Percentiles rank a stretch among this genome's conserved stretches.
Conservation (phyloP, 371 early-diverging fungal genomes). For the Apophysomyces sp. region DNA sequence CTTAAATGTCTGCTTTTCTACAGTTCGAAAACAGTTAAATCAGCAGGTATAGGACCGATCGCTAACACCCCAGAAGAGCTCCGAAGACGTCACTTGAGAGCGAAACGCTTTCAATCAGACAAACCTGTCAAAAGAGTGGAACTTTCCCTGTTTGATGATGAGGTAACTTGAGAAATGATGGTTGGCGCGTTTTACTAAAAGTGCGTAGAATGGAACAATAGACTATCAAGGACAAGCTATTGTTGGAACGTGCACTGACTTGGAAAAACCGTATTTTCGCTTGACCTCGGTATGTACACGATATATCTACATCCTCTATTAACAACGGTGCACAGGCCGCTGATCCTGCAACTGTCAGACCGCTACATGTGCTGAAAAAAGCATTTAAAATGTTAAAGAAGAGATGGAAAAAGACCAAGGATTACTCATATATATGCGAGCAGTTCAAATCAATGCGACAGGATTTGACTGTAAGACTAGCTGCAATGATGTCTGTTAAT, state of each 20-base stretch:
- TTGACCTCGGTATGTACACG: slow-evolving; percentile 68
- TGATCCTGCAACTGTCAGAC: slow-evolving; percentile 84
- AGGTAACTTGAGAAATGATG: background rate
- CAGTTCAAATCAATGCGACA: slow-evolving; percentile 91
- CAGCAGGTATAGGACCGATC: slow-evolving; percentile 3
- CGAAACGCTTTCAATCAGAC: slow-evolving; percentile 31
- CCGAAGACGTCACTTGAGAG: slow-evolving; percentile 8
- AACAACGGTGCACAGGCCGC: slow-evolving; percentile 57
- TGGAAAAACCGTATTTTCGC: slow-evolving; percentile 85
- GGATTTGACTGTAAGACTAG: slow-evolving; percentile 71
- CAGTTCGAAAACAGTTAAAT: background rate
- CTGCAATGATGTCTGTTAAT: background rate
- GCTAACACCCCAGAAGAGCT: slow-evolving; percentile 12
- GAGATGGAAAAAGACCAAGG: slow-evolving; percentile 71
- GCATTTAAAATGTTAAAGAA: slow-evolving; percentile 67
- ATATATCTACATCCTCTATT: background rate
- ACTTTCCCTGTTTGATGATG: background rate
- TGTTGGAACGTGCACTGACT: slow-evolving; percentile 75
- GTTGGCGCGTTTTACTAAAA: background rate
- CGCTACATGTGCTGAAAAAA: slow-evolving; percentile 64
- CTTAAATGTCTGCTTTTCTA: background rate
- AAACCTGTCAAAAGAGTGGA: slow-evolving; percentile 8
- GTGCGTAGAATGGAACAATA: slow-evolving; percentile 44
- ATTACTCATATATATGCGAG: slow-evolving; percentile 88
- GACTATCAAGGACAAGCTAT: slow-evolving; percentile 78